Base-by-base conservation (phyloP, 306 rosid genomes). In the Parietaria judaica region DNA sequence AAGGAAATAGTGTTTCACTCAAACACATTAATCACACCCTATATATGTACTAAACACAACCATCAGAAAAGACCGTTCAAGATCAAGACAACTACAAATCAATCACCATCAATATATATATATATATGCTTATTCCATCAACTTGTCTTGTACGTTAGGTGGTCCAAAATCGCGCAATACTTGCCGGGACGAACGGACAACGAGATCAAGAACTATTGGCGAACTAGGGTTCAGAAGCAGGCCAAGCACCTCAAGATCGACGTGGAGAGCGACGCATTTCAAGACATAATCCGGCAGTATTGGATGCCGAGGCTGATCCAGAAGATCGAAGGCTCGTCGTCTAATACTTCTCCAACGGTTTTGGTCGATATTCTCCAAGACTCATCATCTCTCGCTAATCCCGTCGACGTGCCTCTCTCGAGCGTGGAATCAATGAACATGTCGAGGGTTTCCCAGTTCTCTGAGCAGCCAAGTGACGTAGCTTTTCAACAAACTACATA, bases 131-230 rank as follows among this genome's bases (percentile, higher is more conserved):
- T 57, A 39, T 39, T 52, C 64, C 34, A 13, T 54, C 60, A 51
- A 51, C 54, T 35, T 53, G 8, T 60, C 61, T 58, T 14, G 13
- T 8, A 23, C 45, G 45, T 41, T 38, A 86, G 95, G 75, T 87
- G 95, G 91, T 84, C 95, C 2, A 87, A 78, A 65, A 87, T 87
- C 63, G 95, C 88, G 0, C 88, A 74, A 9, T 56, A 63, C 43
- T 74, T 87, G 34, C 95, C 95, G 0, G 95, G 95, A 38, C 79
- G 95, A 70, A 87, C 95, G 0, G 95, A 87, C 56, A 87, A 87
- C 13, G 95, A 87, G 53, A 87, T 87, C 63, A 87, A 88, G 71
- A 88, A 88, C 72, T 84, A 80, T 1, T 87, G 95, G 91, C 81
- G 95, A 72, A 87, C 95, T 0, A 36, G 81, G 72, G 79, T 87